These are phyloP conservation scores for Pyrrhoderma noxium DNA, from an alignment of 1,284 basidiomycete species.

Conservation along the genomic window DNA sequence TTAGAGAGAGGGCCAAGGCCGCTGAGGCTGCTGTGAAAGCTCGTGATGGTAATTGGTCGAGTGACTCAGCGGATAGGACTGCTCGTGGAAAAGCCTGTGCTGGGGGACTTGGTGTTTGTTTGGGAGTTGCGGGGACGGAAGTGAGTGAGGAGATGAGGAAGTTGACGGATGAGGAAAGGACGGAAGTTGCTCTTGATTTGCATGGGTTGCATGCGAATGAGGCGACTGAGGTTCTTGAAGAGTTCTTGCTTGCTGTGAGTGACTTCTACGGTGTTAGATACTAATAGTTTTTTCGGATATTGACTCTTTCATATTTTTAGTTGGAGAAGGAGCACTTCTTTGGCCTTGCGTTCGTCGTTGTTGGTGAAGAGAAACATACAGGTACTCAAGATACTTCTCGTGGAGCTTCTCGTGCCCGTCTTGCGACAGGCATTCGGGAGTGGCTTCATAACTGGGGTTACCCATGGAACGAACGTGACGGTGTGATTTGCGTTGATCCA, in stretches of 20 bases:
- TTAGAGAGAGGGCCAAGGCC: constrained; percentile 71
- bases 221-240: constrained; percentile 84
- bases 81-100: constrained; percentile 74
- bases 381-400: constrained; percentile 77
- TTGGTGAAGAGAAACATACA: constrained; percentile 95
- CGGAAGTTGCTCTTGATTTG: constrained; percentile 74
- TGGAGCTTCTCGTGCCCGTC: constrained; percentile 73
- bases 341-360: constrained; percentile 80
- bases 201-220: constrained; percentile 89
- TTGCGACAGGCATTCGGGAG: constrained; percentile 80
- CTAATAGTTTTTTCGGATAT: not conserved
- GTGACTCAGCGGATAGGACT: constrained; percentile 75
- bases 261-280: not conserved
- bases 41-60: constrained; percentile 69
- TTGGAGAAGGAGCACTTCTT: constrained; percentile 82
- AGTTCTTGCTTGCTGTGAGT: constrained; percentile 81
- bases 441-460: constrained; percentile 91
- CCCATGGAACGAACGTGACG: constrained; percentile 91
- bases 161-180: constrained; percentile 72
- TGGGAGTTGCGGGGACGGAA: constrained; percentile 71
- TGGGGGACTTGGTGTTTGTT: constrained; percentile 72
- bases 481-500: constrained; percentile 82
- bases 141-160: constrained; percentile 35
- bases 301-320: constrained; percentile 30
- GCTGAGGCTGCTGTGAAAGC: constrained; percentile 69